These are phyloP conservation scores for Podospora conica DNA, from an alignment of 495 filamentous ascomycete genomes.

Conservation along the genomic window DNA sequence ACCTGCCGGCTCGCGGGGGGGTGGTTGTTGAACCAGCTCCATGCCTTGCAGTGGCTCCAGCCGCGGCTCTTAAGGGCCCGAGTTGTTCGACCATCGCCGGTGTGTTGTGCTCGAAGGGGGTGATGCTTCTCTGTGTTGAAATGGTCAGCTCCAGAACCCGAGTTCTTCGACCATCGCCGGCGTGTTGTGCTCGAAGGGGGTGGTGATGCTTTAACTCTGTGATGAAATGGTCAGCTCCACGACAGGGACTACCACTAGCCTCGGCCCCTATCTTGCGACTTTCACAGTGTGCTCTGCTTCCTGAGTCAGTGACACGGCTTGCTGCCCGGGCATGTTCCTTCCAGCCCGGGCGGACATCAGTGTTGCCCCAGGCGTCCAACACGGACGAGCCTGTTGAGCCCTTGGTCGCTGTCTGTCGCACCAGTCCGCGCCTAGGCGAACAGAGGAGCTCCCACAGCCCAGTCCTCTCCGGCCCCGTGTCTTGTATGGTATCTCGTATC, in stretches of 20 bases:
- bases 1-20: no score
- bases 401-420: not conserved
- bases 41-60: no score
- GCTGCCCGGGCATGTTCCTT: not conserved
- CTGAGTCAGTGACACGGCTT: not conserved
- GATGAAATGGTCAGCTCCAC: no score
- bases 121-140: not conserved
- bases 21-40: no score
- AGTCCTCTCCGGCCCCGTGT: not conserved
- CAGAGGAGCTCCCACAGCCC: not conserved
- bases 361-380: not conserved
- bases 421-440: not conserved
- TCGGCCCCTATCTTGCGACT: not conserved
- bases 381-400: not conserved
- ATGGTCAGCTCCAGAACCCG: not conserved
- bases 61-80: no score
- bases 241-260: no score
- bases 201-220: no score
- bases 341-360: no score
- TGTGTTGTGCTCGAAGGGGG: not conserved
- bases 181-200: no score
- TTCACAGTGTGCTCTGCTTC: not conserved
- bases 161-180: no score
- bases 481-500: not conserved
- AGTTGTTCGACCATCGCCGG: no score